phyloP scores from a whole-genome alignment of 306 rosid species.

The Datisca glomerata region DNA sequence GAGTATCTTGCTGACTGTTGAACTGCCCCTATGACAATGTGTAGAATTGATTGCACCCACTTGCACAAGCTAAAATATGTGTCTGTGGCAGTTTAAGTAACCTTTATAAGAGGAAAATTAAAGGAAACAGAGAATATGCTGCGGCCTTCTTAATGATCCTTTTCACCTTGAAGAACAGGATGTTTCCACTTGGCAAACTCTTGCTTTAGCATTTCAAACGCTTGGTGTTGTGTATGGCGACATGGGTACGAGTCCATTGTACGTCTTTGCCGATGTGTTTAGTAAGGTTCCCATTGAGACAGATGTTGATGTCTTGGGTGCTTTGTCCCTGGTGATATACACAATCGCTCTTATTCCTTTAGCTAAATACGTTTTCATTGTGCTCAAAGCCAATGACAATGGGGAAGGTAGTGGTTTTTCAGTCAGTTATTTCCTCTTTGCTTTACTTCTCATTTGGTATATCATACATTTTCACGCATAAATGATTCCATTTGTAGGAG shows the following conservation, averaged over 20 bases:
- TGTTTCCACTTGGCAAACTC: conserved; percentile 44
- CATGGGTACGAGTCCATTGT: conserved; percentile 94
- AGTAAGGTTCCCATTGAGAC: conserved; percentile 58
- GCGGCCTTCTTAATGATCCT: background rate
- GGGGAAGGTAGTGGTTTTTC: conserved; percentile 63
- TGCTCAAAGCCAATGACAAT: conserved; percentile 92
- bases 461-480: conserved; percentile 3
- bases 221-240: conserved; percentile 97
- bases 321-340: conserved; percentile 85
- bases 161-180: conserved; percentile 36
- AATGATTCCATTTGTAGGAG: conserved; percentile 54
- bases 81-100: too few species aligned
- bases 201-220: conserved; percentile 75
- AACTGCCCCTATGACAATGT: too few species aligned
- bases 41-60: too few species aligned
- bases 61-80: too few species aligned
- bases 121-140: too few species aligned
- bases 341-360: conserved; percentile 85
- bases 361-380: conserved; percentile 83
- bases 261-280: conserved; percentile 89
- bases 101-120: too few species aligned
- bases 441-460: conserved; percentile 11
- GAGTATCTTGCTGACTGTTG: too few species aligned
- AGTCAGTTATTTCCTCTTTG: conserved; percentile 5
- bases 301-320: conserved; percentile 80